phyloP scores from a whole-genome alignment of 148 eudicot genomes.

The Amaranthus palmeri region DNA sequence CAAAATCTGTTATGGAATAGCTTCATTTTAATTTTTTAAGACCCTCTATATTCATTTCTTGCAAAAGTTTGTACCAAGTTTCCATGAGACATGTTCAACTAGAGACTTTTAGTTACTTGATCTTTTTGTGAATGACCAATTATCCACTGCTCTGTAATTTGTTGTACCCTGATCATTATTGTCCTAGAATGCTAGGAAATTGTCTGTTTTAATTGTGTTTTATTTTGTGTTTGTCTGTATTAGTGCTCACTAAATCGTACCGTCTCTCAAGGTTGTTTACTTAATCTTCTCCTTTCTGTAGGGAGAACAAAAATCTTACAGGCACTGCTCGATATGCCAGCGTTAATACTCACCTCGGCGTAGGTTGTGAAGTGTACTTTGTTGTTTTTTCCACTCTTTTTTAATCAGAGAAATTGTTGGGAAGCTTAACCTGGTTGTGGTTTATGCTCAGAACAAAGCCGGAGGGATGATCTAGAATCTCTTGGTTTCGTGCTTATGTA shows the following conservation, averaged over 20 bases:
- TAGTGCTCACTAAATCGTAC: neutral
- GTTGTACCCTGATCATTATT: neutral
- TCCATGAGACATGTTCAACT: neutral
- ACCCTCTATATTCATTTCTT: neutral
- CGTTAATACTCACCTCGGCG: slow-evolving; percentile 55
- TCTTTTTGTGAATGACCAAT: neutral
- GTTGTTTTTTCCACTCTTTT: neutral
- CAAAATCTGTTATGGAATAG: too few species aligned
- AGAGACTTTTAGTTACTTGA: neutral
- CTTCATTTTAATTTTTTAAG: too few species aligned
- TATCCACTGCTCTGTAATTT: neutral
- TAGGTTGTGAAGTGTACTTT: slow-evolving; percentile 36
- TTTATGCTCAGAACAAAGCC: slow-evolving; percentile 43
- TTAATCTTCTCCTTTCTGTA: slow-evolving; percentile 10
- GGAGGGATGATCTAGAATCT: slow-evolving; percentile 53
- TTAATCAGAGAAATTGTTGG: neutral
- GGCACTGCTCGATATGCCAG: slow-evolving; percentile 64
- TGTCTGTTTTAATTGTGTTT: neutral
- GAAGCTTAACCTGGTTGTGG: slow-evolving; percentile 1
- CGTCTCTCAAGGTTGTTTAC: neutral
- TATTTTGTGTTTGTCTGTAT: neutral
- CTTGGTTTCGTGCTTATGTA: slow-evolving; percentile 53
- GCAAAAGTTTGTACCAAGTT: neutral
- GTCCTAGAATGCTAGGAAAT: neutral
- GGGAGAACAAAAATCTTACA: slow-evolving; percentile 53